Conservation (phyloP, 768 basidiomycete species). For the Lyophyllum shimeji region DNA sequence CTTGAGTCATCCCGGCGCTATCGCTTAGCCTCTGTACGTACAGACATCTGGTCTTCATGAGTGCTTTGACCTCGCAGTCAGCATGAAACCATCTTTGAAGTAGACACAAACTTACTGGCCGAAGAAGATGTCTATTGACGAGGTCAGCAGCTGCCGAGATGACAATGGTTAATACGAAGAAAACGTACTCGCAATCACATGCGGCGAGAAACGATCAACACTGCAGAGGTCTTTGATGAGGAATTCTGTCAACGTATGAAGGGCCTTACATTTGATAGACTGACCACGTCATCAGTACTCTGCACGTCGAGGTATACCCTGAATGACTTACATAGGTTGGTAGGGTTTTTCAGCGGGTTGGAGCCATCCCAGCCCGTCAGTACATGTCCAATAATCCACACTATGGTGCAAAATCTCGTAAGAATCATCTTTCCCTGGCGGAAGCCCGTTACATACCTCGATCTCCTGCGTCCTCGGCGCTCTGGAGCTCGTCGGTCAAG, state of each 20-base stretch:
- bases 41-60: slow-evolving; percentile 72
- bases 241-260: slow-evolving; percentile 9
- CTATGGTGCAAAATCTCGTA: slow-evolving; percentile 19
- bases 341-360: slow-evolving; percentile 62
- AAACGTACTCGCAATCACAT: slow-evolving; percentile 69
- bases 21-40: slow-evolving; percentile 23
- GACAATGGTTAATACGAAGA: background rate
- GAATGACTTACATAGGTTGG: slow-evolving; percentile 58
- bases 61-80: slow-evolving; percentile 29
- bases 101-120: slow-evolving; percentile 50
- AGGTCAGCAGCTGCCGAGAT: background rate
- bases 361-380: slow-evolving; percentile 70
- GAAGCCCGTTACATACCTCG: slow-evolving; percentile 42
- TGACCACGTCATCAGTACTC: slow-evolving; percentile 7
- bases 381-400: slow-evolving; percentile 59
- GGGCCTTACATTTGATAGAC: slow-evolving; percentile 40
- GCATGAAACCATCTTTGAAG: background rate
- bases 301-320: background rate
- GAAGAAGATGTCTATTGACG: slow-evolving; percentile 62
- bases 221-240: slow-evolving; percentile 30
- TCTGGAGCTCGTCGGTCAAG: slow-evolving; percentile 76
- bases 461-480: slow-evolving; percentile 74
- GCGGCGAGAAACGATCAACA: slow-evolving; percentile 76
- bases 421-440: background rate
- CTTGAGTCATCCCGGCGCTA: background rate